Conservation (phyloP, 805 yeast genomes). For the Kurtzmaniella cleridarum region DNA sequence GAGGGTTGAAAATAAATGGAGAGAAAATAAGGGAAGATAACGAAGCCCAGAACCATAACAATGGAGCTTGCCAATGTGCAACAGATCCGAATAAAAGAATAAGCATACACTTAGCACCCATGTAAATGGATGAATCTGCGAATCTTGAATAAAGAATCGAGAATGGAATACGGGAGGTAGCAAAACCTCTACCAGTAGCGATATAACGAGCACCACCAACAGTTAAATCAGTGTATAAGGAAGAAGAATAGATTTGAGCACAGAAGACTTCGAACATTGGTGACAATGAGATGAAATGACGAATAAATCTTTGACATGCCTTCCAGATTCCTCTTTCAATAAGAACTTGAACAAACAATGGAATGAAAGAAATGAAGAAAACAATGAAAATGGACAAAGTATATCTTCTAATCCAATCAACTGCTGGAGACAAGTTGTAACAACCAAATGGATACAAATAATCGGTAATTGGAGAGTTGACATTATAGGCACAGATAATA, state of each 20-base stretch:
- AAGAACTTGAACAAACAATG: constrained; percentile 70
- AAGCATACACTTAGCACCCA: constrained; percentile 76
- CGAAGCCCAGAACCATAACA: constrained; percentile 97
- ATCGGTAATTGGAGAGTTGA: constrained; percentile 55
- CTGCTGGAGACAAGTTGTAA: constrained; percentile 61
- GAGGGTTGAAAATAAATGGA: constrained; percentile 95
- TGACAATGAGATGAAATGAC: constrained; percentile 66
- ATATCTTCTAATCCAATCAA: constrained; percentile 70
- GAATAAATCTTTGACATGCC: constrained; percentile 55
- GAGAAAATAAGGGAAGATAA: constrained; percentile 82
- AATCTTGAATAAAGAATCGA: constrained; percentile 62
- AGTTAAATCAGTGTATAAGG: constrained; percentile 61
- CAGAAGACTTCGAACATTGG: constrained; percentile 78
- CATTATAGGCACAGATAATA: constrained; percentile 55
- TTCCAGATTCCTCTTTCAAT: constrained; percentile 73
- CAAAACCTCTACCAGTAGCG: constrained; percentile 80
- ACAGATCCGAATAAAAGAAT: constrained; percentile 69
- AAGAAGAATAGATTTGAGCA: constrained; percentile 69
- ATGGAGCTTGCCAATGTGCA: constrained; percentile 86
- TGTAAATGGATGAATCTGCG: constrained; percentile 74
- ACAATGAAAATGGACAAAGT: constrained; percentile 70
- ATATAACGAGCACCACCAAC: constrained; percentile 80
- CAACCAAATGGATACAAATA: constrained; percentile 65
- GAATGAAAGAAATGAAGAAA: constrained; percentile 68
- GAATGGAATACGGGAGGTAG: constrained; percentile 67